Evolutionary conservation across 345 rosid genomes (phyloP).

Genomic region (Lumnitzera littorea): DNA sequence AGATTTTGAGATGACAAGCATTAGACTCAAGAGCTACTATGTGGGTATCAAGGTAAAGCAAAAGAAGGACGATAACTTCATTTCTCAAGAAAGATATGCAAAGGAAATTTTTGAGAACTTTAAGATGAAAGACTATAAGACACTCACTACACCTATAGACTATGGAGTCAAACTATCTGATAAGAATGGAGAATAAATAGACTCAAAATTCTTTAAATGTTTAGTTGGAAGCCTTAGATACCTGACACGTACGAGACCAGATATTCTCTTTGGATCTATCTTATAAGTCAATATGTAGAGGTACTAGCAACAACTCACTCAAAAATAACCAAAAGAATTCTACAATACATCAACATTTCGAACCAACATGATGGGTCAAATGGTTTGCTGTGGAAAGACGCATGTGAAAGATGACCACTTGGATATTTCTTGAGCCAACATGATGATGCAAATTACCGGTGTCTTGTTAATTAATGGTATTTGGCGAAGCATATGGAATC

Average conservation of each 20-base stretch:
- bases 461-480: too few relatives aligned
- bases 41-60: conserved; percentile 9
- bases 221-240: conserved; percentile 10
- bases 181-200: background rate
- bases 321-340: background rate
- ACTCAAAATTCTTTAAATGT: background rate
- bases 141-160: background rate
- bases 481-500: too few relatives aligned
- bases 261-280: background rate
- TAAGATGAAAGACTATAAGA: background rate
- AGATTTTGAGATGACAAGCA: conserved; percentile 6
- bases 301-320: background rate
- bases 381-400: too few relatives aligned
- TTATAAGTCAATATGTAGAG: background rate
- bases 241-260: conserved; percentile 1
- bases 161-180: background rate
- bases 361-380: too few relatives aligned
- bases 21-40: background rate
- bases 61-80: background rate
- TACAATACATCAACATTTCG: background rate
- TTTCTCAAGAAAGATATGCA: conserved; percentile 2
- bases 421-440: too few relatives aligned
- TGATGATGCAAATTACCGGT: too few relatives aligned
- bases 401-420: too few relatives aligned
- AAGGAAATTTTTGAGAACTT: conserved; percentile 4